Evolutionary conservation across 306 rosid genomes (phyloP).

Genomic region (Gastrolobium bilobum): DNA sequence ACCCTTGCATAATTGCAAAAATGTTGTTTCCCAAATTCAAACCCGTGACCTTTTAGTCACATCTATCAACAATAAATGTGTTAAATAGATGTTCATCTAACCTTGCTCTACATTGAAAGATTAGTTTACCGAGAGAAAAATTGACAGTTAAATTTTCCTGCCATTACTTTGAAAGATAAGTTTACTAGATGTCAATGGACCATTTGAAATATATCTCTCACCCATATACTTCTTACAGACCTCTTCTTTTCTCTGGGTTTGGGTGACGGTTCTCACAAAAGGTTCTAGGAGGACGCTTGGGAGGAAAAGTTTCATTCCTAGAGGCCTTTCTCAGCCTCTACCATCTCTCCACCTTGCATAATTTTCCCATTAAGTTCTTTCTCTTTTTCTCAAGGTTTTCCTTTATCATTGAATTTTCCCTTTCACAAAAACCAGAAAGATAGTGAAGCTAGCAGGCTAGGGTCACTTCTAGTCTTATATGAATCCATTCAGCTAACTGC

Average conservation of each 20-base stretch:
- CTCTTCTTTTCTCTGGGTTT: neutral
- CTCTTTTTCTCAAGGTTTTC: neutral
- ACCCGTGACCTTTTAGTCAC: neutral
- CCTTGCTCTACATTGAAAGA: conserved; percentile 5
- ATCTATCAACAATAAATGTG: conserved; percentile 12
- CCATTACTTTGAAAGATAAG: neutral
- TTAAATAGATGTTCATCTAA: neutral
- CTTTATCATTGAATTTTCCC: too few relatives aligned
- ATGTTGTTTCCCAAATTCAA: too few relatives aligned
- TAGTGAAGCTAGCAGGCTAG: too few relatives aligned
- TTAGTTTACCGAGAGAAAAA: neutral
- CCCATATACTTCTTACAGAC: neutral
- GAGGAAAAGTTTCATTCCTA: neutral
- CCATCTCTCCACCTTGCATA: neutral
- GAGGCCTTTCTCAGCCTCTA: neutral
- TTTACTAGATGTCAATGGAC: neutral
- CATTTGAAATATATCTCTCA: conserved; percentile 5
- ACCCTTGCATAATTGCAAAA: too few relatives aligned
- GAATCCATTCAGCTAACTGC: too few relatives aligned
- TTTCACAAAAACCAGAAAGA: too few relatives aligned
- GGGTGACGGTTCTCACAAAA: neutral
- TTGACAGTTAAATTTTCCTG: neutral
- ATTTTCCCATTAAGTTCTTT: neutral
- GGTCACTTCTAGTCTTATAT: too few relatives aligned
- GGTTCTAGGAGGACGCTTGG: too few relatives aligned